Conservation (phyloP, 2,329 filamentous ascomycete species). For the Fusarium oligoseptatum region DNA sequence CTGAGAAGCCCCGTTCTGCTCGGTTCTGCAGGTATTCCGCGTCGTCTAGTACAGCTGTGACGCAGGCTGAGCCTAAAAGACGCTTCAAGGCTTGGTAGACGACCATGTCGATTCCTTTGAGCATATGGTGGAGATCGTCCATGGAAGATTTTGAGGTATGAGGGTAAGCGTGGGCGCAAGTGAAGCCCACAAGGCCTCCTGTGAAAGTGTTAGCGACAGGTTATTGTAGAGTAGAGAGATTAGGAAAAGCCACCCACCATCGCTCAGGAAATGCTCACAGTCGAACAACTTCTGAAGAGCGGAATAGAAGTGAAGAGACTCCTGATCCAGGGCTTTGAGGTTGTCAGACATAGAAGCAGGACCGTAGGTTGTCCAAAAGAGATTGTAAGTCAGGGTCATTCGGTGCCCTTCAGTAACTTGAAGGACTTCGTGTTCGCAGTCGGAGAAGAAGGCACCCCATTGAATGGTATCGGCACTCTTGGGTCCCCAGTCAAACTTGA, state of each 20-base stretch:
- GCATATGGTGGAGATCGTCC: slow-evolving; percentile 47
- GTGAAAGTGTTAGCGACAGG: neutral
- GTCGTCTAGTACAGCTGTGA: slow-evolving; percentile 20
- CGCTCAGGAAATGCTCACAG: neutral
- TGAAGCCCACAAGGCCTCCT: slow-evolving; percentile 61
- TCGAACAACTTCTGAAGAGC: slow-evolving; percentile 19
- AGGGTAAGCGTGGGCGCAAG: slow-evolving; percentile 62
- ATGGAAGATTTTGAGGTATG: slow-evolving; percentile 50
- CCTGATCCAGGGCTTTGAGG: slow-evolving; percentile 21
- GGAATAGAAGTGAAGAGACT: slow-evolving; percentile 18
- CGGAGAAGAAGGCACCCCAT: neutral
- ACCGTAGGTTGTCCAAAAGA: slow-evolving; percentile 50
- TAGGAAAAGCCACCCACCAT: neutral
- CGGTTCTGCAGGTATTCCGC: accelerated
- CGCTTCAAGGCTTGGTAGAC: slow-evolving; percentile 50
- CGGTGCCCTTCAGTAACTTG: neutral
- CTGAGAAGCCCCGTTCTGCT: neutral
- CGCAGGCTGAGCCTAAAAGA: neutral
- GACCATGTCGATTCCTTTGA: slow-evolving; percentile 63
- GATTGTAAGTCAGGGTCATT: neutral
- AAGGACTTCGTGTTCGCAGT: neutral
- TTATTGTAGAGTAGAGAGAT: neutral
- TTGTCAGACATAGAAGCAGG: slow-evolving; percentile 35
- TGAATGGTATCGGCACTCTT: neutral
- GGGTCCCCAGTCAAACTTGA: neutral